A percentile compares a stretch with the other conserved stretches of the same genome.
Evolutionary conservation across 345 rosid species (phyloP).

Genomic region (Brassica carinata): DNA sequence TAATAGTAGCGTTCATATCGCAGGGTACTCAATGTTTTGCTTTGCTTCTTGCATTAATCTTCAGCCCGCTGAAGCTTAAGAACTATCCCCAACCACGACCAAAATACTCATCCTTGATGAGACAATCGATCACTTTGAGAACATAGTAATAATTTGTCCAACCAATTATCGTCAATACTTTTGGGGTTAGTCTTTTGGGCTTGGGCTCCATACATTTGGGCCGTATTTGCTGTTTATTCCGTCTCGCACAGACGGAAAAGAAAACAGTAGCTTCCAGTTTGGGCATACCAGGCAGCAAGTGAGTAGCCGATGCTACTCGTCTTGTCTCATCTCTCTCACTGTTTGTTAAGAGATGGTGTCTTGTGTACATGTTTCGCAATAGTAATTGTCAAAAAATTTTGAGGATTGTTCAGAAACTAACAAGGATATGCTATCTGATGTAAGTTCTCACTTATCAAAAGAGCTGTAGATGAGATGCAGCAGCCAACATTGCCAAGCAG

Average conservation of each 20-base stretch:
- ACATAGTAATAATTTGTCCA: neutral
- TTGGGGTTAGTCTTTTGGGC: too few species aligned
- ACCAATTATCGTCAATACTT: too few species aligned
- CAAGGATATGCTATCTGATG: conserved; percentile 44
- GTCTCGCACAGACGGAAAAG: too few species aligned
- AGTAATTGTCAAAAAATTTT: conserved; percentile 13
- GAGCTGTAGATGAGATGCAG: conserved; percentile 62
- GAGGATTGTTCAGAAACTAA: conserved; percentile 38
- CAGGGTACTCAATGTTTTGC: neutral
- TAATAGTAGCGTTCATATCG: too few species aligned
- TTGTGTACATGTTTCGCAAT: neutral
- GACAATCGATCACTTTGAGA: neutral
- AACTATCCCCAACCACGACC: neutral
- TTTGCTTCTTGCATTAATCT: neutral
- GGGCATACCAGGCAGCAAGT: conserved; percentile 41
- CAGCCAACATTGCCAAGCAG: conserved; percentile 59
- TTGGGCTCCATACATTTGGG: too few species aligned
- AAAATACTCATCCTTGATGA: too few species aligned
- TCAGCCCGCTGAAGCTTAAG: neutral
- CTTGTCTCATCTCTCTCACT: neutral
- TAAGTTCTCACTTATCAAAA: conserved; percentile 46
- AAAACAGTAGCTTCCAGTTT: too few species aligned
- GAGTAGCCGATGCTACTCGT: conserved; percentile 9
- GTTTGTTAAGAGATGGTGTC: conserved; percentile 1
- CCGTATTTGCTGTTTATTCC: too few species aligned